phyloP scores from a whole-genome alignment of 805 yeast genomes.

The Saturnispora ahearnii region DNA sequence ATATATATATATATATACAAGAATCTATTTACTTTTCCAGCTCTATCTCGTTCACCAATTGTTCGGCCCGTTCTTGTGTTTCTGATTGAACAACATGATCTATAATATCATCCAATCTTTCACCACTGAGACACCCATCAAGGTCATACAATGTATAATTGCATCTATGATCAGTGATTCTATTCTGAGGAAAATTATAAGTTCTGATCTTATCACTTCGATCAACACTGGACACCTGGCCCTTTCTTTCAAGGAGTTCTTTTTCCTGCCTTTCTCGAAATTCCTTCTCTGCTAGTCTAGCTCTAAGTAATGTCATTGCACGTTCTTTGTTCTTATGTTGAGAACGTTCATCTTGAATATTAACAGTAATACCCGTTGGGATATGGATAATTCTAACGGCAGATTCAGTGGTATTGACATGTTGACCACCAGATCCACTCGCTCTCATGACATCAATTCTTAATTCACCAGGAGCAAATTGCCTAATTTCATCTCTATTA shows the following conservation, averaged over 20 bases:
- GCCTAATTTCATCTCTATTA: conserved; percentile 32
- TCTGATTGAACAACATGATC: conserved; percentile 42
- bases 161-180: conserved; percentile 92
- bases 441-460: conserved; percentile 81
- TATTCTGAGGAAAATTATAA: conserved; percentile 84
- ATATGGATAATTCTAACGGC: conserved; percentile 90
- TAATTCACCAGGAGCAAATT: conserved; percentile 78
- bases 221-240: conserved; percentile 83
- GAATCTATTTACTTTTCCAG: not conserved
- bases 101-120: conserved; percentile 44
- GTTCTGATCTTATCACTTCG: conserved; percentile 91
- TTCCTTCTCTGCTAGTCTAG: conserved; percentile 77
- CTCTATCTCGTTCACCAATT: conserved; percentile 25
- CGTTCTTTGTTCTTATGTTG: conserved; percentile 92
- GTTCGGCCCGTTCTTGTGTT: conserved; percentile 36
- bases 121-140: conserved; percentile 55
- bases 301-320: conserved; percentile 74
- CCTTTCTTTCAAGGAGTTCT: conserved; percentile 60
- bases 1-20: not conserved
- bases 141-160: conserved; percentile 72
- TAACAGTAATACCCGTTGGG: conserved; percentile 83
- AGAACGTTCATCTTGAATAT: conserved; percentile 91
- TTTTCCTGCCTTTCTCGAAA: conserved; percentile 52
- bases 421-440: conserved; percentile 55
- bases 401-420: conserved; percentile 54